Base-by-base conservation (phyloP, 2,329 filamentous ascomycete species). In the Epichloe glyceriae region DNA sequence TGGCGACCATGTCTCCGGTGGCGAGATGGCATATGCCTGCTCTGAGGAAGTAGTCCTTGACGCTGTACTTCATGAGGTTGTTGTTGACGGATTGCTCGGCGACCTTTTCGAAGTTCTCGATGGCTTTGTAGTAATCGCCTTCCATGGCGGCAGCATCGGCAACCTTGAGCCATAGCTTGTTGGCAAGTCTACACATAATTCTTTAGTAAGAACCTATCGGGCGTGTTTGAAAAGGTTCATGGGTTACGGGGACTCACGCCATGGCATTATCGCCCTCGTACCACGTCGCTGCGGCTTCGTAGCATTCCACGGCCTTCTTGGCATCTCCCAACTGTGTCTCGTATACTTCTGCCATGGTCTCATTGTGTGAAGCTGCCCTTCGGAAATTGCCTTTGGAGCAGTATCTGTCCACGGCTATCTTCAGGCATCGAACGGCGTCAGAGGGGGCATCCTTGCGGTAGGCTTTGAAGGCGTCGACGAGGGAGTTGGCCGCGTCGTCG, bases 31-130 rank as follows among this genome's bases (percentile, higher is more conserved):
- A 96, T 64, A 97, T 86, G 34, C 89, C 90, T 1, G 88, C 88
- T 72, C 96, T 95, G 62, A 97, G 77, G 62, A 96, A 83, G 71
- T 96, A 96, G 57, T 96, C 89, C 70, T 96, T 97, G 56, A 97
- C 88, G 46, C 82, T 88, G 80, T 88, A 95, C 65, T 84, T 86
- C 86, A 94, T 91, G 52, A 95, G 74, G 67, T 94, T 93, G 73
- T 94, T 96, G 67, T 83, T 83, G 60, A 95, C 82, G 37, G 85
- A 85, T 42, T 79, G 77, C 52, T 79, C 76, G 41, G 88, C 86
- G 46, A 96, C 88, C 62, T 85, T 83, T 67, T 97, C 91, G 70
- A 86, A 96, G 58, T 83, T 77, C 55, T 84, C 78, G 59, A 90
- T 88, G 51, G 88, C 80, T 68, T 85, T 88, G 72, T 83, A 83